phyloP scores from a whole-genome alignment of 352 stramenopile species.

The Aphanomyces stellatus region DNA sequence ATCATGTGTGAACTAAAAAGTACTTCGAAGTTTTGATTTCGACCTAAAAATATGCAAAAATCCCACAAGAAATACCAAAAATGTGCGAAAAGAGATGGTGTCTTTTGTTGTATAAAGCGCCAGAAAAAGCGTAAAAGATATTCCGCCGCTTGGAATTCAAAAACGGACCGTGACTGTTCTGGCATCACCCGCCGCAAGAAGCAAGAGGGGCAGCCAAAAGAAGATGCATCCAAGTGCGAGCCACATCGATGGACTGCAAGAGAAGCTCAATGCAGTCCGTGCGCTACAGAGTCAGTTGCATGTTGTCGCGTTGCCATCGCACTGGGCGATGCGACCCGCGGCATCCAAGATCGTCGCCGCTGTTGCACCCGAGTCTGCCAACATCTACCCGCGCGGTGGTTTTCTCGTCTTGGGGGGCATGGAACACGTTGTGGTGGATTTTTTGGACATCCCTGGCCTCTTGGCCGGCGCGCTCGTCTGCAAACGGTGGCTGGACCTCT shows the following conservation, averaged over 20 bases:
- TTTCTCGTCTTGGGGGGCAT: slow-evolving; percentile 46
- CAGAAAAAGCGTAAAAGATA: too few relatives aligned
- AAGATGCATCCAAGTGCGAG: neutral
- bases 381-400: slow-evolving; percentile 19
- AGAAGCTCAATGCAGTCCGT: neutral
- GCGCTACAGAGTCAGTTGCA: neutral
- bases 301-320: neutral
- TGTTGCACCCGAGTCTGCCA: neutral
- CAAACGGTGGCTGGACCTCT: slow-evolving; percentile 41
- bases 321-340: neutral
- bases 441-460: slow-evolving; percentile 40
- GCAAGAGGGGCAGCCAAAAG: neutral
- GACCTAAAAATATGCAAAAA: too few relatives aligned
- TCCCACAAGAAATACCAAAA: too few relatives aligned
- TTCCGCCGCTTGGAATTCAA: too few relatives aligned
- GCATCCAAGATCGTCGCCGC: neutral
- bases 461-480: slow-evolving; percentile 42
- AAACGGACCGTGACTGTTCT: too few relatives aligned
- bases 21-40: too few relatives aligned
- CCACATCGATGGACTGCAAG: neutral
- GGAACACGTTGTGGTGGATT: slow-evolving; percentile 54
- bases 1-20: too few relatives aligned
- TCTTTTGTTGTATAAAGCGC: too few relatives aligned
- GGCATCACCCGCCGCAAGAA: too few relatives aligned
- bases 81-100: too few relatives aligned